phyloP scores from a whole-genome alignment of 768 basidiomycete genomes.

The Aureoboletus auriporus region DNA sequence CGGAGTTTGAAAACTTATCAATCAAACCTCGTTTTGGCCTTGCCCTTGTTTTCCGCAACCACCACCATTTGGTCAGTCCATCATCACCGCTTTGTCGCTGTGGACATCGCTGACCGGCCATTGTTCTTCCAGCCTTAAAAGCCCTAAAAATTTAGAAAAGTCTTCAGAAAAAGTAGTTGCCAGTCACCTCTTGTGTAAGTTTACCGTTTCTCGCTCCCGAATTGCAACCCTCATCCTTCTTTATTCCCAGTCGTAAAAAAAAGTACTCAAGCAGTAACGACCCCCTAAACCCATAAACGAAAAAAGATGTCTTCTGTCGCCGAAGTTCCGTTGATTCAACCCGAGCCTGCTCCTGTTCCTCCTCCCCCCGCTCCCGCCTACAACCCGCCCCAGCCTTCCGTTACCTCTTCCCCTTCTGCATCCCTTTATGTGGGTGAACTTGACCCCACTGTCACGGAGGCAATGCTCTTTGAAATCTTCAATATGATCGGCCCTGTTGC shows the following conservation, averaged over 20 bases:
- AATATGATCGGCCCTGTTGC: constrained; percentile 99
- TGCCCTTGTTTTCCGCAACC: constrained; percentile 48
- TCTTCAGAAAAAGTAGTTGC: constrained; percentile 69
- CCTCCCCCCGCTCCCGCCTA: constrained; percentile 49
- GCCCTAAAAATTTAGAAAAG: constrained; percentile 60
- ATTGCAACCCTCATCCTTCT: constrained; percentile 12
- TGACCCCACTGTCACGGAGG: constrained; percentile 96
- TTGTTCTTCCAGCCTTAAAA: constrained; percentile 49
- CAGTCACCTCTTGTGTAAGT: constrained; percentile 69
- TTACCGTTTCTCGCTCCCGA: constrained; percentile 12
- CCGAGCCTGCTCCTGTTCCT: constrained; percentile 44
- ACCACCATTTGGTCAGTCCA: constrained; percentile 60
- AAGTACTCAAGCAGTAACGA: constrained; percentile 94
- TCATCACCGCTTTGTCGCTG: constrained; percentile 9
- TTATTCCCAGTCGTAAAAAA: constrained; percentile 61
- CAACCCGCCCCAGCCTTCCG: constrained; percentile 48
- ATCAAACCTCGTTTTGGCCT: constrained; percentile 17
- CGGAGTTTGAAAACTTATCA: constrained; percentile 42
- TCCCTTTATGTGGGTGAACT: constrained; percentile 99
- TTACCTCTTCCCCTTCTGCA: constrained; percentile 71
- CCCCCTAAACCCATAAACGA: constrained; percentile 52
- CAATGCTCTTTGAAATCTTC: constrained; percentile 99
- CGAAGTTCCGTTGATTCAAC: constrained; percentile 50
- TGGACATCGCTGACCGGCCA: constrained; percentile 13
- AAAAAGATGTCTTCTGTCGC: constrained; percentile 54